Conservation (phyloP, 164 flowering plant genomes). For the Nelumbo lutea region DNA sequence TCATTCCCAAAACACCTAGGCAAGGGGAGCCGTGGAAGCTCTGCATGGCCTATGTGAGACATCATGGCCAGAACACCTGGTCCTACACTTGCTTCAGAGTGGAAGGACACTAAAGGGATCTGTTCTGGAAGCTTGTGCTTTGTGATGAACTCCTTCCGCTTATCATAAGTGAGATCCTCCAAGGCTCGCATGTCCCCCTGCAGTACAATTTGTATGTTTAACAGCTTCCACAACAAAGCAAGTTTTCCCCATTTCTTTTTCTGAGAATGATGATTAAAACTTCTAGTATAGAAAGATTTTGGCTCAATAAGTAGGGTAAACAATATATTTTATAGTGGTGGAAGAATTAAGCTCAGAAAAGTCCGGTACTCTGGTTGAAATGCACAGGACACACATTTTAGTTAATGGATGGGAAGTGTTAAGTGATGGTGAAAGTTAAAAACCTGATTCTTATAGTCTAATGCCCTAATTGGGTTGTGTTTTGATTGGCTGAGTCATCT, state of each 20-base stretch:
- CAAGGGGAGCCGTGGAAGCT: conserved; percentile 73
- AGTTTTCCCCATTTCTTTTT: not conserved
- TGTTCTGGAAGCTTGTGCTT: conserved; percentile 64
- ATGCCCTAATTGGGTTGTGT: no score
- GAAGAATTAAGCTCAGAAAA: not conserved
- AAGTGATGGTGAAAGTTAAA: no score
- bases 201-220: not conserved
- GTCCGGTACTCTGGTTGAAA: no score
- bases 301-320: not conserved
- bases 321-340: not conserved
- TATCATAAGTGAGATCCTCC: conserved; percentile 90
- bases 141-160: conserved; percentile 64
- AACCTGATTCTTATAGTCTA: no score
- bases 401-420: no score
- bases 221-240: not conserved
- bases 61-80: conserved; percentile 69
- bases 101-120: conserved; percentile 77
- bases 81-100: conserved; percentile 64
- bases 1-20: conserved; percentile 24
- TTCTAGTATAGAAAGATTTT: not conserved
- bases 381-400: no score
- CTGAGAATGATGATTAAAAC: not conserved
- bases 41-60: conserved; percentile 87
- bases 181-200: conserved; percentile 87
- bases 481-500: no score